These are phyloP conservation scores for Rhodotorula diobovata DNA, from an alignment of 768 basidiomycete species.

Conservation along the genomic window DNA sequence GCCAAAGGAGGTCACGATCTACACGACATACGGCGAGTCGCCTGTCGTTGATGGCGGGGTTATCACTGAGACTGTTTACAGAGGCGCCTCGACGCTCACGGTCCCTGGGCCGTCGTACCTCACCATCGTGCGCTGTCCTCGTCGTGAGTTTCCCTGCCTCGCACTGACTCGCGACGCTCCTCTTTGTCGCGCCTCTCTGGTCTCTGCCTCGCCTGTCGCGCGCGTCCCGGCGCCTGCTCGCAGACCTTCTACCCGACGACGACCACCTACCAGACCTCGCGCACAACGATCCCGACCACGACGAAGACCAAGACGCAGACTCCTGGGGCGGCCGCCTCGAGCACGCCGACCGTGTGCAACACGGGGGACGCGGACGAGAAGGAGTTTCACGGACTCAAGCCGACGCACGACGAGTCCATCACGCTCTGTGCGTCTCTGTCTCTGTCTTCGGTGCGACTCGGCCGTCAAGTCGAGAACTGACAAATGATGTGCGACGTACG, in stretches of 20 bases:
- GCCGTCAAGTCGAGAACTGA: too few species aligned
- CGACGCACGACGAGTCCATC: constrained; percentile 34
- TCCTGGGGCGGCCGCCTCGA: not conserved
- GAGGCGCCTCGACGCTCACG: constrained; percentile 25
- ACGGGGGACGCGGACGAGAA: constrained; percentile 25
- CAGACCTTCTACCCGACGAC: constrained; percentile 38
- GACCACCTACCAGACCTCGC: constrained; percentile 18
- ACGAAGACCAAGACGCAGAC: constrained; percentile 31
- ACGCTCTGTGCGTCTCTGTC: constrained; percentile 17
- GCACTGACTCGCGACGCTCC: too few species aligned
- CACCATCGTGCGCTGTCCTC: constrained; percentile 8
- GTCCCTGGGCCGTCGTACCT: constrained; percentile 31
- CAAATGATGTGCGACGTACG: too few species aligned
- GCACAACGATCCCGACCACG: constrained; percentile 20
- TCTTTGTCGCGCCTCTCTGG: too few species aligned
- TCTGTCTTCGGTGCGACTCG: too few species aligned
- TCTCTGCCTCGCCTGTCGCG: too few species aligned
- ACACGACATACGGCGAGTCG: constrained; percentile 31
- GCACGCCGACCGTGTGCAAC: constrained; percentile 5
- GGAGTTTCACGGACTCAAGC: constrained; percentile 24
- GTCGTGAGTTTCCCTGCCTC: too few species aligned
- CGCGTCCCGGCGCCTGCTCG: not conserved
- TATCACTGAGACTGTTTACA: constrained; percentile 24
- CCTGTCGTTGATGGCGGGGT: constrained; percentile 28
- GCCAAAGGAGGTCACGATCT: constrained; percentile 22